These are phyloP conservation scores for Candida namnaoensis DNA, from an alignment of 805 yeast species.

Conservation along the genomic window DNA sequence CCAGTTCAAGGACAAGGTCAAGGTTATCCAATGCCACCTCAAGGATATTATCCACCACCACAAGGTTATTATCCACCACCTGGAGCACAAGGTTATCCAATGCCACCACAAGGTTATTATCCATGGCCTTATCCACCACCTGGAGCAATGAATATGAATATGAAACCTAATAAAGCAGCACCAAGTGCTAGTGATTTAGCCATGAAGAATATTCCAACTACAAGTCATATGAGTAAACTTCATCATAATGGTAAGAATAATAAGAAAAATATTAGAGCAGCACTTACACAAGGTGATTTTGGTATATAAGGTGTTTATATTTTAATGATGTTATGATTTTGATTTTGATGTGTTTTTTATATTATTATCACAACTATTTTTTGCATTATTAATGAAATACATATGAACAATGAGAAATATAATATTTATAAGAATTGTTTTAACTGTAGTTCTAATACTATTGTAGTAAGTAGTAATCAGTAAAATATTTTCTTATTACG, in stretches of 20 bases:
- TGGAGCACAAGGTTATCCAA: conserved; percentile 9
- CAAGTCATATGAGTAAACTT: conserved; percentile 35
- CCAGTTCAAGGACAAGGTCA: conserved; percentile 2
- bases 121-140: conserved; percentile 15
- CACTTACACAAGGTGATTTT: conserved; percentile 57
- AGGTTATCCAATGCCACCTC: conserved; percentile 19
- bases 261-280: conserved; percentile 53
- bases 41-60: conserved; percentile 11
- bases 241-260: conserved; percentile 30
- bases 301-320: conserved; percentile 36
- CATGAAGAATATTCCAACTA: conserved; percentile 38
- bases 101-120: conserved; percentile 6
- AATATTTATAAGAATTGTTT: too few relatives aligned
- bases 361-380: too few relatives aligned
- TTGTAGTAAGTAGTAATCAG: too few relatives aligned
- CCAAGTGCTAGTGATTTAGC: conserved; percentile 27
- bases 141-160: neutral
- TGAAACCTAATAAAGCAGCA: conserved; percentile 7
- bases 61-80: conserved; percentile 10
- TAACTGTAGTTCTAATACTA: too few relatives aligned
- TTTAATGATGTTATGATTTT: too few relatives aligned
- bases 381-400: too few relatives aligned
- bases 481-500: too few relatives aligned
- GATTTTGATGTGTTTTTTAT: too few relatives aligned
- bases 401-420: too few relatives aligned